Evolutionary conservation across 1,139 yeast species (phyloP), one percentile per base, ranked within the genome.

Genomic region (Lodderomyces parapsilosis): DNA sequence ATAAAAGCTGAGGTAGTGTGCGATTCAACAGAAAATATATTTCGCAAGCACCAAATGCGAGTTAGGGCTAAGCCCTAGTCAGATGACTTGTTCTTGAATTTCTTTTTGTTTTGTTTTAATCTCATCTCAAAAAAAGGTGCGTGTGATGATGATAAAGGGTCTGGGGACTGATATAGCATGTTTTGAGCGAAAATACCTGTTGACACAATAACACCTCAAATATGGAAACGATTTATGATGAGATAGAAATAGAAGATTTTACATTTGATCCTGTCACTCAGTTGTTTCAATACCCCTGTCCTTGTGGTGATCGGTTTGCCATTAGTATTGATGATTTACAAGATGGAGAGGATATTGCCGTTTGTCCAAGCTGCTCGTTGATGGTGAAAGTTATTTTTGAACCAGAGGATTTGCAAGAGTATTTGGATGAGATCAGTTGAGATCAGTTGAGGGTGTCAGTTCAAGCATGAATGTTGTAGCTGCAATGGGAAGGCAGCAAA

Each of bases 231-330:
- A 78, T 87, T 28, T 93, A 93, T 65, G 99, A 93, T 62, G 96
- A 93, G 62, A 83, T 93, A 47, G 99, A 93, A 71, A 93, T 94
- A 43, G 99, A 93, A 65, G 99, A 93, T 62, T 90, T 93, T 81
- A 84, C 91, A 5, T 93, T 80, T 62, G 97, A 93, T 62, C 81
- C 93, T 3, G 72, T 72, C 23, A 81, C 87, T 10, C 90, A 85
- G 62, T 66, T 89, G 36, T 89, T 91, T 65, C 86, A 89, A 47
- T 93, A 91, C 56, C 99, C 99, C 4, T 93, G 99, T 71, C 99
- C 99, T 0, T 93, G 99, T 65, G 99, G 99, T 23, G 99, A 94
- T 64, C 74, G 83, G 57, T 93, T 93, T 65, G 96, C 94, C 60
- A 86, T 93, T 36, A 74, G 81, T 27, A 73, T 93, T 42, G 95